Base-by-base conservation (phyloP, 2,329 filamentous ascomycete genomes). In the Podosphaera fusca region DNA sequence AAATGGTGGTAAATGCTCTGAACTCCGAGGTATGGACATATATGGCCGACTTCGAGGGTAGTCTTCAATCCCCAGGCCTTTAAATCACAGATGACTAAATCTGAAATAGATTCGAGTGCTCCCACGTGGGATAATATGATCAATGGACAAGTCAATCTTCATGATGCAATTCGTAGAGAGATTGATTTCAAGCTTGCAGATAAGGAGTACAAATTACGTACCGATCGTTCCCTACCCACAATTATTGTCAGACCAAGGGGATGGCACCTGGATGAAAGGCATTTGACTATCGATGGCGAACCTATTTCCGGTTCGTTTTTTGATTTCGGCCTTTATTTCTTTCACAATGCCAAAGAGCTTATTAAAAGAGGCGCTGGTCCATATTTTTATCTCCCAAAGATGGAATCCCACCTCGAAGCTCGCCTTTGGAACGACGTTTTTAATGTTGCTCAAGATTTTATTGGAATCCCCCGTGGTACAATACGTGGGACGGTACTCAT, bases 61-160 rank as follows among this genome's bases (percentile, higher is more conserved):
- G 66, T 77, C 38, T 10, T 50, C 10, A 10, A 38, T 38, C 10
- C 10, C 31, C 29, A 52, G n/a, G 2, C 29, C 21, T 31, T n/a
- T 47, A 10, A 31, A 36, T n/a, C 53, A 56, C 38, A 34, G 42
- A 38, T 2, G 40, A 49, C 60, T 61, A 42, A 60, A 33, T 45
- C 46, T n/a, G 35, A 54, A 45, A 10, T 65, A 95, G 89, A 96
- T 71, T 95, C 92, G 5, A 92, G 79, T 67, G 89, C 92, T 31
- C 92, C 92, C 31, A 95, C 92, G 49, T 98, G 92, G 92, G 88
- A 95, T 63, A 96, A 96, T 75, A 96, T 96, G 89, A 84, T 96
- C 75, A 94, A 92, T 64, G 92, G 92, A 61, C 92, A 98, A 73
- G 82, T 95, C 63, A 98, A 96, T 75, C 79, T 98, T 58, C 94